Evolutionary conservation across 176 grass and related monocot genomes (phyloP).

Genomic region (Eremochloa ophiuroides): DNA sequence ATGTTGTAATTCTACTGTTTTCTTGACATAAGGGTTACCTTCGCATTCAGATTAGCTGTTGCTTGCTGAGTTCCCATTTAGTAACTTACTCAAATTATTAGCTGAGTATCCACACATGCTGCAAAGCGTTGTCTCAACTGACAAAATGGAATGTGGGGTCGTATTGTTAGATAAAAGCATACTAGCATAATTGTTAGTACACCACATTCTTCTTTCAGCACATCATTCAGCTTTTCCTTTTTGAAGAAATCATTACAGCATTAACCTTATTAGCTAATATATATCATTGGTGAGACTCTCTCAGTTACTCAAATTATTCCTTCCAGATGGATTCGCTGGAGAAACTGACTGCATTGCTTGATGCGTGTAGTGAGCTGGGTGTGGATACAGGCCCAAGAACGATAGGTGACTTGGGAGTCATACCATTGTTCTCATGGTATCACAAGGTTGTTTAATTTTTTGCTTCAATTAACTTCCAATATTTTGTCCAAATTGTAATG

Average conservation of each 20-base stretch:
- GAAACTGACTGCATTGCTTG: constrained; percentile 96
- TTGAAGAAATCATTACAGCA: neutral
- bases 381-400: constrained; percentile 77
- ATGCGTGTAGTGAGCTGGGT: constrained; percentile 87
- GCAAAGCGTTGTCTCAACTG: neutral
- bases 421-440: constrained; percentile 97
- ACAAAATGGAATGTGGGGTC: neutral
- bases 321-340: constrained; percentile 95
- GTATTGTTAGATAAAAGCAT: neutral
- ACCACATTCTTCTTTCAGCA: neutral
- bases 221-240: neutral
- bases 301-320: constrained; percentile 39
- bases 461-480: neutral
- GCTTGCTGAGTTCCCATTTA: neutral
- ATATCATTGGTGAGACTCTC: constrained; percentile 31
- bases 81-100: neutral
- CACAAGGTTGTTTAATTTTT: constrained; percentile 65
- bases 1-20: neutral
- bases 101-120: neutral
- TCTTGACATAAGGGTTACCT: neutral
- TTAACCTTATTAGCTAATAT: constrained; percentile 17
- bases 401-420: constrained; percentile 80
- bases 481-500: neutral
- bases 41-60: neutral
- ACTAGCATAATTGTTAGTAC: neutral